Evolutionary conservation across 2,329 filamentous ascomycete species (phyloP).

Genomic region (Dothistroma pini): DNA sequence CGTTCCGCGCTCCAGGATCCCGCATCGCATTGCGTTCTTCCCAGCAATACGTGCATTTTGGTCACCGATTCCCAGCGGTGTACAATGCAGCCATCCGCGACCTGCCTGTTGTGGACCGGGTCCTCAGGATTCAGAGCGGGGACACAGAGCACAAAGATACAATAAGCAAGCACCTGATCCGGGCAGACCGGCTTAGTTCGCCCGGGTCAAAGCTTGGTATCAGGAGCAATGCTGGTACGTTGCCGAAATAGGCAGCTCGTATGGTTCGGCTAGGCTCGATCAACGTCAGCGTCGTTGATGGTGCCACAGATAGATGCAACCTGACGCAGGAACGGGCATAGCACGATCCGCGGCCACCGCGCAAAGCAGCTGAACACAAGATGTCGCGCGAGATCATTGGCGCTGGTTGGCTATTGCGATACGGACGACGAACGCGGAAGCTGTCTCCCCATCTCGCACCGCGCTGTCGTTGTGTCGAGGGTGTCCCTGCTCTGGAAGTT

Average conservation of each 20-base stretch:
- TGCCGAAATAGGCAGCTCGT: not conserved
- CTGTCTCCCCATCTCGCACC: not conserved
- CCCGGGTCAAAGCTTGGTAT: not conserved
- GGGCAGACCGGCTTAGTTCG: not conserved
- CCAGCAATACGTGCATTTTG: too few relatives aligned
- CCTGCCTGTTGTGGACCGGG: not conserved
- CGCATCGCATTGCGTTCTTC: too few relatives aligned
- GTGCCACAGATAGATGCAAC: not conserved
- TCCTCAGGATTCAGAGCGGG: not conserved
- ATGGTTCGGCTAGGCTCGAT: not conserved
- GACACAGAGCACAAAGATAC: not conserved
- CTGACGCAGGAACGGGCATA: not conserved
- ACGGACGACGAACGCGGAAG: not conserved
- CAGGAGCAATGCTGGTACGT: not conserved
- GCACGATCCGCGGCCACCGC: not conserved
- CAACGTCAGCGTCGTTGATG: not conserved
- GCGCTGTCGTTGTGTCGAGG: not conserved
- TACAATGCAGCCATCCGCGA: not conserved
- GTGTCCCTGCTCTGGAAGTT: not conserved
- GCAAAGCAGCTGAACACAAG: not conserved
- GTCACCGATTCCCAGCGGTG: not conserved
- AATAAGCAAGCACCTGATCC: not conserved
- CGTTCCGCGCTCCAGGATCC: too few relatives aligned
- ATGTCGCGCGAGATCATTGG: not conserved
- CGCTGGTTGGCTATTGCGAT: not conserved